phyloP scores from a whole-genome alignment of 768 basidiomycete species.

The Arthromyces matolae region DNA sequence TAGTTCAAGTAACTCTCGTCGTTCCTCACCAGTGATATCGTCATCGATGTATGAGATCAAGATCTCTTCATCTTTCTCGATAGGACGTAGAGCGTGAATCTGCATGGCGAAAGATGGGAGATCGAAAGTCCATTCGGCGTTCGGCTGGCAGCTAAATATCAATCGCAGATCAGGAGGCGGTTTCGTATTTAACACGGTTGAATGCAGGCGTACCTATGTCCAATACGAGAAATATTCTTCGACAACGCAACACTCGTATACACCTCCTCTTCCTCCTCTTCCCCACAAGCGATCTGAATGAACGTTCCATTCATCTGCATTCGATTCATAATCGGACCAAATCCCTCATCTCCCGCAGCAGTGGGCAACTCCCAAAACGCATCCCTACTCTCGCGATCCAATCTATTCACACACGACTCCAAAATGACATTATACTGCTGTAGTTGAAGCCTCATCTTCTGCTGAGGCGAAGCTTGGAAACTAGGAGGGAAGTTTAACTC shows the following conservation, averaged over 20 bases:
- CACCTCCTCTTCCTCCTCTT: neutral
- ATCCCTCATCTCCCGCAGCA: slow-evolving; percentile 26
- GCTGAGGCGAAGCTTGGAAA: neutral
- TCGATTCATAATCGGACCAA: slow-evolving; percentile 26
- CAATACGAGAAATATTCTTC: neutral
- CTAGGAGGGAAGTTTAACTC: neutral
- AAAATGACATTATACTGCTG: slow-evolving; percentile 13
- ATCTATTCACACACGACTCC: slow-evolving; percentile 15
- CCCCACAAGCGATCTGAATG: neutral
- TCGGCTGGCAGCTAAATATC: neutral
- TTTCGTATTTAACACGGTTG: too few species aligned
- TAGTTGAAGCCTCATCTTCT: slow-evolving; percentile 3
- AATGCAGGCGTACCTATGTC: neutral
- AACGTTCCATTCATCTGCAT: slow-evolving; percentile 27
- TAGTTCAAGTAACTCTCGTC: neutral
- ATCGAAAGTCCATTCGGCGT: neutral
- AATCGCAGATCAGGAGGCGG: neutral
- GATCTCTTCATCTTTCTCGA: neutral
- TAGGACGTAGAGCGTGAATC: neutral
- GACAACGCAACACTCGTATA: neutral
- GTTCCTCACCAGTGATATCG: neutral
- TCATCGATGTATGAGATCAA: neutral
- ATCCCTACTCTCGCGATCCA: slow-evolving; percentile 18
- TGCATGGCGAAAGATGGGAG: neutral
- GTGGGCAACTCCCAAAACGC: slow-evolving; percentile 26